Evolutionary conservation across 495 filamentous ascomycete genomes (phyloP).

Genomic region (Talaromyces trachyspermus): DNA sequence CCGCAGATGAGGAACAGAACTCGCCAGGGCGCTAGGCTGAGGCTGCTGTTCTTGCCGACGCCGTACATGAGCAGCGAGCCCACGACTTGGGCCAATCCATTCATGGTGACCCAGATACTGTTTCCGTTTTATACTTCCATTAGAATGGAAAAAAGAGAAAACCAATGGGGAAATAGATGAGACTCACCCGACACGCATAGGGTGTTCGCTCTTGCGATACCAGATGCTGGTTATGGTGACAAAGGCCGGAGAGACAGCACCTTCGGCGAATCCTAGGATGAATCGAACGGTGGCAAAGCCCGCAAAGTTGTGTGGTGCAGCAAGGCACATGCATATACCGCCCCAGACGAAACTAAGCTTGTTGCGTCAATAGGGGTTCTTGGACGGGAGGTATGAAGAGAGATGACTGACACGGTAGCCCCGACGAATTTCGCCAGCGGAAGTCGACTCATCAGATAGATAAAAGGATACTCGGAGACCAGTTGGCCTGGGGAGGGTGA

Average conservation of each 20-base stretch:
- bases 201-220: slow-evolving; percentile 43
- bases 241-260: slow-evolving; percentile 26
- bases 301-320: slow-evolving; percentile 36
- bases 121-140: slow-evolving; percentile 12
- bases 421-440: slow-evolving; percentile 36
- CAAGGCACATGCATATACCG: slow-evolving; percentile 42
- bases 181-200: slow-evolving; percentile 31
- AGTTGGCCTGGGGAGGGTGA: slow-evolving; percentile 38
- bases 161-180: not conserved
- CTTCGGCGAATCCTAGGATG: slow-evolving; percentile 46
- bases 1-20: slow-evolving; percentile 43
- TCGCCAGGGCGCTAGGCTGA: slow-evolving; percentile 36
- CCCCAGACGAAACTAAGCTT: slow-evolving; percentile 34
- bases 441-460: slow-evolving; percentile 49
- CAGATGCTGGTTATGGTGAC: slow-evolving; percentile 25
- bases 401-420: slow-evolving; percentile 15
- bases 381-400: not conserved
- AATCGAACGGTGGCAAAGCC: slow-evolving; percentile 41
- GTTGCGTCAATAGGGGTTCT: slow-evolving; percentile 7
- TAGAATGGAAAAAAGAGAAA: not conserved
- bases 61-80: slow-evolving; percentile 51
- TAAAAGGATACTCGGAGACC: slow-evolving; percentile 38
- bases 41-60: slow-evolving; percentile 34
- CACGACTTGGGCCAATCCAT: slow-evolving; percentile 46
- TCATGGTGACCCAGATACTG: slow-evolving; percentile 47